Evolutionary conservation across 1,284 basidiomycete species (phyloP).

Genomic region (Heterobasidion parviporum): DNA sequence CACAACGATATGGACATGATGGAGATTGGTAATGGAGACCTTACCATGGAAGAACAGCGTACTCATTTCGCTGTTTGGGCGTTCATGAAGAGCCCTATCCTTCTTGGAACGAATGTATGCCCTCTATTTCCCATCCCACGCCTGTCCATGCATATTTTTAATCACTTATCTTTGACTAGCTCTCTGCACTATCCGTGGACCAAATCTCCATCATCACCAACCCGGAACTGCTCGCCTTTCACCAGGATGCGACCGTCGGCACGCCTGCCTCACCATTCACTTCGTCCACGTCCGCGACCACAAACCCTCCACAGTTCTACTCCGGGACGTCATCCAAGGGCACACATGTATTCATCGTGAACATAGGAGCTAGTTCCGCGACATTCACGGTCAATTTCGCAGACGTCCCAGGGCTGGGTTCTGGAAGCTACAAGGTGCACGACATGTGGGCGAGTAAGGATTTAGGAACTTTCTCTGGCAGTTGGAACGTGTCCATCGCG

Average conservation of each 20-base stretch:
- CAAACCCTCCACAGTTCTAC: slow-evolving; percentile 43
- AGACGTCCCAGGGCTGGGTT: slow-evolving; percentile 33
- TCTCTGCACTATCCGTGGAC: slow-evolving; percentile 28
- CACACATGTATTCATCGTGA: slow-evolving; percentile 46
- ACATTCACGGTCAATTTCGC: slow-evolving; percentile 38
- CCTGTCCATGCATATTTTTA: background rate
- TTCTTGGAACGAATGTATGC: slow-evolving; percentile 45
- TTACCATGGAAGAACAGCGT: slow-evolving; percentile 42
- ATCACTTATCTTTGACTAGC: slow-evolving; percentile 18
- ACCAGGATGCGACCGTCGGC: slow-evolving; percentile 39
- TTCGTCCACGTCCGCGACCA: slow-evolving; percentile 28
- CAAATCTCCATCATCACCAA: slow-evolving; percentile 44
- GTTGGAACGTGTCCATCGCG: slow-evolving; percentile 32
- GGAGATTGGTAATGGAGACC: slow-evolving; percentile 46
- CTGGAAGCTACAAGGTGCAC: slow-evolving; percentile 33
- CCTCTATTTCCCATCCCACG: background rate
- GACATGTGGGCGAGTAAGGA: slow-evolving; percentile 47
- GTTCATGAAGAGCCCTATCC: slow-evolving; percentile 49
- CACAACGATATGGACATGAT: slow-evolving; percentile 62
- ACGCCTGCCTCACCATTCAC: slow-evolving; percentile 40
- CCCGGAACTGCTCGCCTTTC: slow-evolving; percentile 42
- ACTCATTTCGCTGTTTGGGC: slow-evolving; percentile 51
- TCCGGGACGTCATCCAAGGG: slow-evolving; percentile 39
- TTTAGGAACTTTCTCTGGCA: slow-evolving; percentile 32
- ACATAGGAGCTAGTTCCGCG: slow-evolving; percentile 28